Evolutionary conservation across 2,329 filamentous ascomycete genomes (phyloP).

Genomic region (Aspergillus sp.): DNA sequence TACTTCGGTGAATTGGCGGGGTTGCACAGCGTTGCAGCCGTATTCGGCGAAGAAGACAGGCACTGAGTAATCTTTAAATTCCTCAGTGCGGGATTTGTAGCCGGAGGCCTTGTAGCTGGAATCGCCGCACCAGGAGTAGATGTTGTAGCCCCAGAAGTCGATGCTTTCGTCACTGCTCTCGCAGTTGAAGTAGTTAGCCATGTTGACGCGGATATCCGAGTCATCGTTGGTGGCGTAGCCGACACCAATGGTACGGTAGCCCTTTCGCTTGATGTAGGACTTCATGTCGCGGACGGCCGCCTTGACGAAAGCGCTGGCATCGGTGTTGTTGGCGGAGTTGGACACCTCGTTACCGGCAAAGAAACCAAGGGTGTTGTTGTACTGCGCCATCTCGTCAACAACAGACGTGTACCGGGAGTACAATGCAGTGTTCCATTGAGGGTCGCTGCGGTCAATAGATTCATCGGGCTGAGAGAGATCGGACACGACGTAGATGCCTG

Average conservation of each 20-base stretch:
- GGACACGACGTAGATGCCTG: slow-evolving; percentile 87
- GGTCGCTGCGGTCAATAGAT: slow-evolving; percentile 76
- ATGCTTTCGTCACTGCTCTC: slow-evolving; percentile 58
- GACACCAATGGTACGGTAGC: slow-evolving; percentile 71
- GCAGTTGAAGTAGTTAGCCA: slow-evolving; percentile 92
- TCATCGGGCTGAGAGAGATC: slow-evolving; percentile 72
- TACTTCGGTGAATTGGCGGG: slow-evolving; percentile 77
- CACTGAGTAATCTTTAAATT: slow-evolving; percentile 80
- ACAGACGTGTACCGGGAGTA: slow-evolving; percentile 74
- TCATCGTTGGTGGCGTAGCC: slow-evolving; percentile 94
- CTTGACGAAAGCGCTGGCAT: slow-evolving; percentile 87
- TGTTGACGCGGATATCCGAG: slow-evolving; percentile 67
- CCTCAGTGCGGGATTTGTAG: slow-evolving; percentile 70
- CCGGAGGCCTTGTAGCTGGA: slow-evolving; percentile 69
- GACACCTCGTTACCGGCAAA: slow-evolving; percentile 96
- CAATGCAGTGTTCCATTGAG: slow-evolving; percentile 68
- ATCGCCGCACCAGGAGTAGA: slow-evolving; percentile 94
- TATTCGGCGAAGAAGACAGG: slow-evolving; percentile 97
- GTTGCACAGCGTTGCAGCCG: slow-evolving; percentile 71
- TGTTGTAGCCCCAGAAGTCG: slow-evolving; percentile 98
- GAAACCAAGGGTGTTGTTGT: slow-evolving; percentile 88
- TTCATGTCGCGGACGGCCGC: slow-evolving; percentile 92
- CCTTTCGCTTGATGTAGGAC: slow-evolving; percentile 73
- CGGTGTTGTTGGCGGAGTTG: slow-evolving; percentile 77
- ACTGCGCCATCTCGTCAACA: slow-evolving; percentile 69